Percentiles rank a stretch among this genome's conserved stretches.
Conservation (phyloP, 192 early-diverging fungal species). For the Linnemannia schmuckeri region DNA sequence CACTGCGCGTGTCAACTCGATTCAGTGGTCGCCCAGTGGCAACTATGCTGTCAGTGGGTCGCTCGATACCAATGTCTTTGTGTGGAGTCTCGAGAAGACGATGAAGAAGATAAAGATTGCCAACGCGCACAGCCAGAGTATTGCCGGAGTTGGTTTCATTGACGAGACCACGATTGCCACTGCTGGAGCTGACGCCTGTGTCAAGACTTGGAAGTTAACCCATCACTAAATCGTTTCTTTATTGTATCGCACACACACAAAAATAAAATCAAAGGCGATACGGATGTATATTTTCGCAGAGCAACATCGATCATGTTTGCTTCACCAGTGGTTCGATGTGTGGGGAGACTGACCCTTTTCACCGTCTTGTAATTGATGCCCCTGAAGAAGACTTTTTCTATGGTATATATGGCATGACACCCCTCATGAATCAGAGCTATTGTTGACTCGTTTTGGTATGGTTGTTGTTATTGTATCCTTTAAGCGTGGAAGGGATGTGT, state of each 20-base stretch:
- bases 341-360: too few relatives aligned
- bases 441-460: background rate
- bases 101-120: slow-evolving; percentile 79
- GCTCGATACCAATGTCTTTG: slow-evolving; percentile 91
- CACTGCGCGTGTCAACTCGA: slow-evolving; percentile 82
- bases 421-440: background rate
- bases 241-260: background rate
- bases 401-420: background rate
- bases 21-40: slow-evolving; percentile 86
- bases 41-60: slow-evolving; percentile 81
- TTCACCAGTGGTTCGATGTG: background rate
- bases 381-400: background rate
- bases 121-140: slow-evolving; percentile 86
- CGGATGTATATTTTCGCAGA: background rate
- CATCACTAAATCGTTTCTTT: slow-evolving; percentile 29
- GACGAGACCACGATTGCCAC: slow-evolving; percentile 76
- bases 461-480: background rate
- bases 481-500: too few relatives aligned
- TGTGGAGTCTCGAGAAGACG: slow-evolving; percentile 89
- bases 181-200: slow-evolving; percentile 84
- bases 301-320: background rate
- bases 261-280: background rate
- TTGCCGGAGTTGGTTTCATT: slow-evolving; percentile 79
- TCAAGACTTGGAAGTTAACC: slow-evolving; percentile 78
- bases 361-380: background rate